Evolutionary conservation across 2,329 filamentous ascomycete species (phyloP).

Genomic region (Colletotrichum sp.): DNA sequence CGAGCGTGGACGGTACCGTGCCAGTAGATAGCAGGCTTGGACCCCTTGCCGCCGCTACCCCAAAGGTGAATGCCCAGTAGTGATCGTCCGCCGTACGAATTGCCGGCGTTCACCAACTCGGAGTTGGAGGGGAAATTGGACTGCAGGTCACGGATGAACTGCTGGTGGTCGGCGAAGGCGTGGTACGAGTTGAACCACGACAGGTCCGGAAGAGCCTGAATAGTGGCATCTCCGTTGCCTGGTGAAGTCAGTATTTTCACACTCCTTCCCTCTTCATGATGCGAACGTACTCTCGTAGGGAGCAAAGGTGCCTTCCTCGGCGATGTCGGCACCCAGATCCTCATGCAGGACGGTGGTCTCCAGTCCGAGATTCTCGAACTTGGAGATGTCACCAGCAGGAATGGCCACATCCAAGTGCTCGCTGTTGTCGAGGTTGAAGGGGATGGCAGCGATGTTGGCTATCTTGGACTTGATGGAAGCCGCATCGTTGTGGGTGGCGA

Average conservation of each 20-base stretch:
- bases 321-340: slow-evolving; percentile 27
- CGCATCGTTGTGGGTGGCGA: slow-evolving; percentile 48
- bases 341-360: slow-evolving; percentile 24
- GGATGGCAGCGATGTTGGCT: slow-evolving; percentile 23
- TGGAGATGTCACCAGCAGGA: slow-evolving; percentile 26
- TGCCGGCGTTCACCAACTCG: slow-evolving; percentile 54
- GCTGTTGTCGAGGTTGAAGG: slow-evolving; percentile 19
- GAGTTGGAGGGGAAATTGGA: slow-evolving; percentile 47
- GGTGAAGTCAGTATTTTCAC: background rate
- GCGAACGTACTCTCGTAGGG: background rate
- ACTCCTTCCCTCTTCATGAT: rapidly evolving
- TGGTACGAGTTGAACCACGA: slow-evolving; percentile 62
- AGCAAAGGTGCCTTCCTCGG: slow-evolving; percentile 22
- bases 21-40: slow-evolving; percentile 58
- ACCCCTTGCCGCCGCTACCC: slow-evolving; percentile 47
- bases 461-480: slow-evolving; percentile 38
- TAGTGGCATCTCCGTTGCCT: background rate
- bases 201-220: slow-evolving; percentile 25
- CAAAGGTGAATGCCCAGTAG: slow-evolving; percentile 70
- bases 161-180: slow-evolving; percentile 52
- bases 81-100: slow-evolving; percentile 48
- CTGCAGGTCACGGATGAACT: slow-evolving; percentile 52
- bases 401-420: slow-evolving; percentile 28
- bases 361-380: slow-evolving; percentile 28
- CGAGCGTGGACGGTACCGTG: slow-evolving; percentile 65